Percentiles rank a stretch among this genome's conserved stretches.
Evolutionary conservation across 2,329 filamentous ascomycete species (phyloP).

Genomic region (Penicillium sumatraense): DNA sequence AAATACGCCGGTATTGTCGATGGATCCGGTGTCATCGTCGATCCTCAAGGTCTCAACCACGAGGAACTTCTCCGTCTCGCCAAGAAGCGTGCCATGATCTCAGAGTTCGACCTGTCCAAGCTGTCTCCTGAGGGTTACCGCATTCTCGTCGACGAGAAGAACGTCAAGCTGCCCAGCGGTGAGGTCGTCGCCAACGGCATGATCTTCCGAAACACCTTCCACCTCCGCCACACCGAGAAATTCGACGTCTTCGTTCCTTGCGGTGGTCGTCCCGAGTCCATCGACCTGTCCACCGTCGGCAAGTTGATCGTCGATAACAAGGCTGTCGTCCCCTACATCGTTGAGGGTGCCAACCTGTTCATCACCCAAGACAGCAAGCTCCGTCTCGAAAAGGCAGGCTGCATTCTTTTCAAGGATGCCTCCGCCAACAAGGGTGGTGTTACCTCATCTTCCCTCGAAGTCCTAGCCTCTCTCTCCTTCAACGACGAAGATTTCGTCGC

Average conservation of each 20-base stretch:
- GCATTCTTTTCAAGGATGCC: conserved; percentile 95
- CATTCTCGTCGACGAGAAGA: conserved; percentile 87
- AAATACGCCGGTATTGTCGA: conserved; percentile 97
- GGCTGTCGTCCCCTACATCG: conserved; percentile 85
- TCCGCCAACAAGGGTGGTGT: conserved; percentile 99
- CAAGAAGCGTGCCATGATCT: conserved; percentile 86
- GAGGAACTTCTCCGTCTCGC: conserved; percentile 83
- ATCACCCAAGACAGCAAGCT: conserved; percentile 98
- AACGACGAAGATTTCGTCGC: conserved; percentile 85
- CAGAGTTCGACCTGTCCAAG: conserved; percentile 81
- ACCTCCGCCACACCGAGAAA: conserved; percentile 75
- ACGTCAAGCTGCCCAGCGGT: conserved; percentile 83
- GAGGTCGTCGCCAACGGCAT: conserved; percentile 91
- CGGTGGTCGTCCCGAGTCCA: conserved; percentile 93
- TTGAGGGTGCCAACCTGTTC: conserved; percentile 97
- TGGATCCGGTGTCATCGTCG: conserved; percentile 90
- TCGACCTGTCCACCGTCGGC: conserved; percentile 85
- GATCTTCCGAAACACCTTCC: conserved; percentile 96
- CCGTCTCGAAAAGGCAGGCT: conserved; percentile 91
- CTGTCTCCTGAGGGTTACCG: conserved; percentile 88
- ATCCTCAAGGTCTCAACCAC: conserved; percentile 85
- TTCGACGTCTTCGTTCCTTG: conserved; percentile 95
- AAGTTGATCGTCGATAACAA: conserved; percentile 92
- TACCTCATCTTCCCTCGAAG: conserved; percentile 94
- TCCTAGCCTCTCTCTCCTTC: conserved; percentile 91